These are phyloP conservation scores for Colletotrichum noveboracense DNA, from an alignment of 2,329 filamentous ascomycete species.

Conservation along the genomic window DNA sequence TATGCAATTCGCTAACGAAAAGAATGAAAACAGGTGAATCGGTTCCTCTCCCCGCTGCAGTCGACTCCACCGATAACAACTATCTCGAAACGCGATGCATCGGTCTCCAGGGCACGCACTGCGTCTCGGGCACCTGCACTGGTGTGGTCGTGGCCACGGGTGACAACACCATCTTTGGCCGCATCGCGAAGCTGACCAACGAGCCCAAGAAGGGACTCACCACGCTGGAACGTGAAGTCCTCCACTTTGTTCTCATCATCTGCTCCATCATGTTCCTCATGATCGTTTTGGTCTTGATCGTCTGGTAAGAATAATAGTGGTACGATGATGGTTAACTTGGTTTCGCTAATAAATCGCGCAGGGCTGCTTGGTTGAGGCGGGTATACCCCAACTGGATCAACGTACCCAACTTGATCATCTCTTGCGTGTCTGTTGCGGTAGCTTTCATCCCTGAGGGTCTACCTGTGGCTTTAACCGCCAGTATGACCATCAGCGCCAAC, in stretches of 20 bases:
- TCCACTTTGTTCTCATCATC: slow-evolving; percentile 75
- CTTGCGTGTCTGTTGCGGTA: slow-evolving; percentile 74
- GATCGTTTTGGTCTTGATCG: slow-evolving; percentile 67
- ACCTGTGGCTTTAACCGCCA: slow-evolving; percentile 72
- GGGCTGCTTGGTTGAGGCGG: slow-evolving; percentile 73
- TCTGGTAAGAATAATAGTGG: slow-evolving; percentile 61
- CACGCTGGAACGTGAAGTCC: slow-evolving; percentile 73
- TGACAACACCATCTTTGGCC: slow-evolving; percentile 76
- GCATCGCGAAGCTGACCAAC: slow-evolving; percentile 75
- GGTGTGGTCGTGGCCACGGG: slow-evolving; percentile 76
- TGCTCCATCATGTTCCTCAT: slow-evolving; percentile 70
- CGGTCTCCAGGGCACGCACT: slow-evolving; percentile 81
- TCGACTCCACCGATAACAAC: slow-evolving; percentile 73
- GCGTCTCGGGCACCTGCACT: slow-evolving; percentile 69
- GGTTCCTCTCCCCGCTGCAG: slow-evolving; percentile 64
- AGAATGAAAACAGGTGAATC: slow-evolving; percentile 60
- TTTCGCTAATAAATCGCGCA: slow-evolving; percentile 29
- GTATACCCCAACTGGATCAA: slow-evolving; percentile 74
- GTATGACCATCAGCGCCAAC: slow-evolving; percentile 77
- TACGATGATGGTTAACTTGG: slow-evolving; percentile 26
- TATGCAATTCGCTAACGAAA: neutral
- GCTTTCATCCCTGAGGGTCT: slow-evolving; percentile 80
- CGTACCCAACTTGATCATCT: slow-evolving; percentile 74
- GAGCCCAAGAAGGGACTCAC: slow-evolving; percentile 72
- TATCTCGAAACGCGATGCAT: slow-evolving; percentile 80